A percentile compares a stretch with the other conserved stretches of the same genome.
These are phyloP conservation scores for Russula sp. DNA, from an alignment of 768 basidiomycete genomes.

Conservation along the genomic window DNA sequence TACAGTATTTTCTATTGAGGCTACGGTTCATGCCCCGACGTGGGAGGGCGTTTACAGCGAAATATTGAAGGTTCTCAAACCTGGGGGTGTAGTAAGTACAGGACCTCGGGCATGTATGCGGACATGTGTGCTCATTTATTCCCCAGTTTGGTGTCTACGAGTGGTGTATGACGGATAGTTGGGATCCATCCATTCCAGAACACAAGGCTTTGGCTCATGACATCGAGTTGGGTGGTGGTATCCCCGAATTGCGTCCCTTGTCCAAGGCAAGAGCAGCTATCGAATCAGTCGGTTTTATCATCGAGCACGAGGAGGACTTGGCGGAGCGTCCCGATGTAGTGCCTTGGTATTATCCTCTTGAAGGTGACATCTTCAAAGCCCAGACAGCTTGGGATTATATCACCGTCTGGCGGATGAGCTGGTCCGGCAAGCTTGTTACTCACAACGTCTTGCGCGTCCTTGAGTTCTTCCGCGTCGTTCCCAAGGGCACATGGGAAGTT, in stretches of 20 bases:
- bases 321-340: constrained; percentile 76
- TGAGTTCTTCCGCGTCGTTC: constrained; percentile 76
- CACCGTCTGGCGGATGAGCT: constrained; percentile 87
- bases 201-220: constrained; percentile 91
- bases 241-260: constrained; percentile 93
- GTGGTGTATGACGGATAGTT: constrained; percentile 96
- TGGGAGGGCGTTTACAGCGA: constrained; percentile 96
- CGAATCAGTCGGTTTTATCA: constrained; percentile 76
- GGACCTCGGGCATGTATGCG: background rate
- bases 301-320: constrained; percentile 91
- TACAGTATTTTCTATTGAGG: constrained; percentile 93
- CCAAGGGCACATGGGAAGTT: constrained; percentile 90
- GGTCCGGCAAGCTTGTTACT: constrained; percentile 78
- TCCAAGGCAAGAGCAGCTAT: constrained; percentile 70
- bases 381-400: constrained; percentile 93
- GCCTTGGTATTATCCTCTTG: constrained; percentile 96
- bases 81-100: constrained; percentile 81
- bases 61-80: constrained; percentile 91
- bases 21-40: constrained; percentile 92
- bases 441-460: constrained; percentile 74
- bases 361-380: constrained; percentile 88
- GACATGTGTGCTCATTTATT: constrained; percentile 9
- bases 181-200: constrained; percentile 80
- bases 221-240: constrained; percentile 94
- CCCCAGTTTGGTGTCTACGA: constrained; percentile 94